These are phyloP conservation scores for Noccaea caerulescens DNA, from an alignment of 345 rosid genomes.

Conservation along the genomic window DNA sequence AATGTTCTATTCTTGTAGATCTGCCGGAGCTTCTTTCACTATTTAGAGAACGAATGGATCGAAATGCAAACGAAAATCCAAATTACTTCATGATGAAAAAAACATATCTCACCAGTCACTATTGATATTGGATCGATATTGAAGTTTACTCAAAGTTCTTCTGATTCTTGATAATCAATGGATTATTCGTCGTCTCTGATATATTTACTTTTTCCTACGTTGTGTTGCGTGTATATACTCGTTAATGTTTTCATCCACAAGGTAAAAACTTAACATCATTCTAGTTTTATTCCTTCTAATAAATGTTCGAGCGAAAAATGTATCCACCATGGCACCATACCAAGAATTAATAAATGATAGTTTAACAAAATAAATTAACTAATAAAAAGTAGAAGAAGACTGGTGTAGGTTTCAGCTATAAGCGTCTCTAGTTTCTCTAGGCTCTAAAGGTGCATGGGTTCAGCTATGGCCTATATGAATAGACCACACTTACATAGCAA, in stretches of 20 bases:
- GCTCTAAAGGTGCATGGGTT: slow-evolving; percentile 33
- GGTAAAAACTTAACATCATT: not conserved
- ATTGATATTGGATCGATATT: too few relatives aligned
- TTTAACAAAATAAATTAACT: not conserved
- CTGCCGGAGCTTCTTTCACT: not conserved
- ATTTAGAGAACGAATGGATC: too few relatives aligned
- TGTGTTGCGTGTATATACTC: not conserved
- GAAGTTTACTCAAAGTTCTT: too few relatives aligned
- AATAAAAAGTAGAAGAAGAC: not conserved
- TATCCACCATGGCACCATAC: not conserved
- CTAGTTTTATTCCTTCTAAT: not conserved
- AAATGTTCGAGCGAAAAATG: slow-evolving; percentile 2
- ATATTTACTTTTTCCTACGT: too few relatives aligned
- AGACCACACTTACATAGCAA: slow-evolving; percentile 18
- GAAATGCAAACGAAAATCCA: not conserved
- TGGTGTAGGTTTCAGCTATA: slow-evolving; percentile 14
- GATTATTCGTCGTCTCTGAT: too few relatives aligned
- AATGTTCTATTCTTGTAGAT: not conserved
- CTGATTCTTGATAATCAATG: too few relatives aligned
- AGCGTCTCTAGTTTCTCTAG: slow-evolving; percentile 21
- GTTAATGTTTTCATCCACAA: not conserved
- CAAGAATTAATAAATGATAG: slow-evolving; percentile 5
- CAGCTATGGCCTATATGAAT: slow-evolving; percentile 21
- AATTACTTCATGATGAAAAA: not conserved
- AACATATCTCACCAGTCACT: too few relatives aligned